Evolutionary conservation across 306 rosid genomes (phyloP), one percentile per base, ranked within the genome.

Genomic region (Quercus engelmannii): DNA sequence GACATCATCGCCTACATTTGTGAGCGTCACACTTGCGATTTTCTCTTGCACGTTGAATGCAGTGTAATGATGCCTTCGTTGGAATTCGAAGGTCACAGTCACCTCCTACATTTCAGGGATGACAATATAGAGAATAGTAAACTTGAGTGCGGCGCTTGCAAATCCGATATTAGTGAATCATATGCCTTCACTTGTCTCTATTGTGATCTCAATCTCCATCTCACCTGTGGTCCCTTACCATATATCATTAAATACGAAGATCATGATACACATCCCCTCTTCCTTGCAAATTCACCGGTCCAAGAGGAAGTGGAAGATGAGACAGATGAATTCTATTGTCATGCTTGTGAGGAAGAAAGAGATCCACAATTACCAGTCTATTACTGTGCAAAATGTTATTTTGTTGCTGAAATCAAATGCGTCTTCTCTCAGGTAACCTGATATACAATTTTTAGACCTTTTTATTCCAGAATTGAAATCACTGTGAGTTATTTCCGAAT

Each of bases 211-310:
- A 7, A 17, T 38, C 19, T 52, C 17, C 33, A 18, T 73, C 30
- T 19, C 5, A 54, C 19, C 25, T 71, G 76, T 55, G 65, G 76
- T 55, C 46, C 76, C 9, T 73, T 73, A 28, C 76, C 76, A 26
- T 73, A 11, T 10, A 19, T 25, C 21, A 26, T 73, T 3, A 73
- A 73, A 19, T 51, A 52, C 15, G 11, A 54, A 54, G 55, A 18
- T 20, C 65, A 73, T 25, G 55, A 55, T 25, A 73, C 19, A 26
- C 51, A 73, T 55, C 51, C 76, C 31, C 64, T 73, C 18, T 1
- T 18, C 46, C 51, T 73, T 4, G 23, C 6, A 14, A 38, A 55
- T 55, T 55, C 33, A 15, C 21, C 30, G 33, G 57, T 4, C 3
- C 49, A 18, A 55, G 52, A 46, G 52, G 65, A 59, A 59, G 65